Evolutionary conservation across 1,139 yeast species (phyloP).

Genomic region (Kazachstania sp.): DNA sequence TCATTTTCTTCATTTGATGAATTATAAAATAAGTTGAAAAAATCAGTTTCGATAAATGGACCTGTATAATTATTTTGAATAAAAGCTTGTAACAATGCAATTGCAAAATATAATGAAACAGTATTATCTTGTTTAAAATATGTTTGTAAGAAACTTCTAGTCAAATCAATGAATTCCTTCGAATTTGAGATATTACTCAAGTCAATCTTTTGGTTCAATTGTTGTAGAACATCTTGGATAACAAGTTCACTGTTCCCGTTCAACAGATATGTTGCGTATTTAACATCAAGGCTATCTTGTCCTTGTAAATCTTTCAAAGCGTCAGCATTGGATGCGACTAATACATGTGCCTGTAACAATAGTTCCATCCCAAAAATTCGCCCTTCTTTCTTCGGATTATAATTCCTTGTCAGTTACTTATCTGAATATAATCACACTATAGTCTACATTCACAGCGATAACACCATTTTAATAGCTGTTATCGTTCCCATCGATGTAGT

Average conservation of each 20-base stretch:
- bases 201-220: not conserved
- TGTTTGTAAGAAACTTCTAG: not conserved
- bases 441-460: no score
- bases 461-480: no score
- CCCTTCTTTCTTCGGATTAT: not conserved
- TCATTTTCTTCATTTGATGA: not conserved
- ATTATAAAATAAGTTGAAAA: constrained; percentile 26
- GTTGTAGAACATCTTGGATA: constrained; percentile 10
- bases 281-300: constrained; percentile 2
- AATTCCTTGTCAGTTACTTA: no score
- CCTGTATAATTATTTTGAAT: constrained; percentile 80
- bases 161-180: constrained; percentile 1
- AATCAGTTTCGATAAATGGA: constrained; percentile 46
- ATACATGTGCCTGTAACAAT: constrained; percentile 18
- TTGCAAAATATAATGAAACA: constrained; percentile 34
- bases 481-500: no score
- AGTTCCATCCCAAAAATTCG: constrained; percentile 11
- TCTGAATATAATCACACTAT: no score
- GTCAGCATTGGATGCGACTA: constrained; percentile 15
- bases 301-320: constrained; percentile 11
- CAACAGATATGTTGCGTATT: constrained; percentile 14
- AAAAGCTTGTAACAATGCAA: constrained; percentile 58
- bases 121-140: constrained; percentile 3
- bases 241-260: constrained; percentile 21
- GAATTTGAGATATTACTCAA: not conserved